Conservation (phyloP, 345 rosid species). For the Hibiscus tridactylites region DNA sequence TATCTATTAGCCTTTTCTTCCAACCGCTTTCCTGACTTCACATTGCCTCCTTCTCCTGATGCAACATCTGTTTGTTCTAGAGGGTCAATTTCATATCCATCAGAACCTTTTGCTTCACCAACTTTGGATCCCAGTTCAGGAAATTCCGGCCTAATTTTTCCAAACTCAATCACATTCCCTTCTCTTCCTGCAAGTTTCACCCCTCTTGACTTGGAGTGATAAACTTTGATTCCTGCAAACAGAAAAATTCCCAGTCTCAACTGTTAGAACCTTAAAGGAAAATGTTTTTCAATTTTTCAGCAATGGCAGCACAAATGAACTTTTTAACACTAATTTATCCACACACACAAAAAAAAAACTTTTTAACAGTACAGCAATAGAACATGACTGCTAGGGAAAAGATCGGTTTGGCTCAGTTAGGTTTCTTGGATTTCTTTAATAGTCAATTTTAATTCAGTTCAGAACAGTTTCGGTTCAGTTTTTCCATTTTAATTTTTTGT, state of each 20-base stretch:
- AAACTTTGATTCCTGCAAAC: constrained; percentile 40
- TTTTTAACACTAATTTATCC: background rate
- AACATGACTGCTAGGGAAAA: background rate
- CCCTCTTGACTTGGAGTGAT: constrained; percentile 25
- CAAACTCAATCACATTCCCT: constrained; percentile 47
- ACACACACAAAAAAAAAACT: no score
- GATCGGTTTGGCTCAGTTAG: no score
- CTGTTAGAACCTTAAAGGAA: background rate
- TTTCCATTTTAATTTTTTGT: no score
- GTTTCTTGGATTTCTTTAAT: no score
- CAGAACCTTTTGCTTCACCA: constrained; percentile 23
- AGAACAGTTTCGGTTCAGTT: no score
- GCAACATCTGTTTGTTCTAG: constrained; percentile 30
- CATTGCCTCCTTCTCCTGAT: constrained; percentile 38
- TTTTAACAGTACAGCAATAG: background rate
- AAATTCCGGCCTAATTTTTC: constrained; percentile 44
- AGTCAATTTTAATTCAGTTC: no score
- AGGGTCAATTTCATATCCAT: constrained; percentile 27
- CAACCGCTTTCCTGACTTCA: constrained; percentile 31
- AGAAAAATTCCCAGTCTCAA: background rate
- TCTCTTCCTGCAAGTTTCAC: constrained; percentile 43
- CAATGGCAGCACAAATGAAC: background rate
- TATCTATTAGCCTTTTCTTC: constrained; percentile 34
- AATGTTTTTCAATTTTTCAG: background rate
- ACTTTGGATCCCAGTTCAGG: constrained; percentile 31